Evolutionary conservation across 2,329 filamentous ascomycete species (phyloP).

Genomic region (Cryphonectria nitschkei): DNA sequence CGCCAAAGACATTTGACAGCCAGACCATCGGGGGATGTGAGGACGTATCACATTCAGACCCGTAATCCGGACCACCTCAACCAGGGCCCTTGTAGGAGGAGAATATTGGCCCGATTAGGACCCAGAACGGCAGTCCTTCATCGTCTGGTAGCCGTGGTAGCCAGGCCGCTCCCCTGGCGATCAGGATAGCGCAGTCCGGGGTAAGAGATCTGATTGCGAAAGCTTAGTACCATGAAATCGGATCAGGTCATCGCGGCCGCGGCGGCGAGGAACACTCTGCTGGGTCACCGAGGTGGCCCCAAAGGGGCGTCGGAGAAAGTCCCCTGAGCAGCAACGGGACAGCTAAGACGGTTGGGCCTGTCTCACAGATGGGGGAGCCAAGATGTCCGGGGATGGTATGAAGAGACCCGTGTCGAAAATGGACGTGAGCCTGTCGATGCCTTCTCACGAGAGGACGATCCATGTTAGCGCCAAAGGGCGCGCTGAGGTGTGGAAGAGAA

Average conservation of each 20-base stretch:
- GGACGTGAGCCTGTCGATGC: conserved; percentile 40
- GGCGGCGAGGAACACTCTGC: conserved; percentile 17
- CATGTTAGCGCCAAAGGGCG: conserved; percentile 33
- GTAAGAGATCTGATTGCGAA: conserved; percentile 25
- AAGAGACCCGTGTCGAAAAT: conserved; percentile 28
- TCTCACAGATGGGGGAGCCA: conserved; percentile 28
- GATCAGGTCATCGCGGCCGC: conserved; percentile 9
- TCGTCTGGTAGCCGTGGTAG: conserved; percentile 8
- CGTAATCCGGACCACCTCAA: conserved; percentile 9
- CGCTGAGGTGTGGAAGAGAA: conserved; percentile 32
- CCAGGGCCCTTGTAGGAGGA: conserved; percentile 1
- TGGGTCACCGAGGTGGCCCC: conserved; percentile 21
- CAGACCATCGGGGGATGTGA: conserved; percentile 14
- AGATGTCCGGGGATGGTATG: conserved; percentile 26
- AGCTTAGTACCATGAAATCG: conserved; percentile 12
- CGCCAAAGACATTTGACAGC: conserved; percentile 11
- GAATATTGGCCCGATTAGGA: conserved; percentile 13
- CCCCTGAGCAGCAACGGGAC: conserved; percentile 14
- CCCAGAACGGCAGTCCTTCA: conserved; percentile 24
- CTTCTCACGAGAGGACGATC: conserved; percentile 28
- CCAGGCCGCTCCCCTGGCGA: conserved; percentile 26
- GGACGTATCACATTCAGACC: conserved; percentile 18
- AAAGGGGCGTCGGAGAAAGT: conserved; percentile 11
- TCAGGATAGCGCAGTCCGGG: conserved; percentile 28
- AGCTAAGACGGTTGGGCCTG: conserved; percentile 16